phyloP scores from a whole-genome alignment of 805 yeast genomes.

The Sporopachydermia quercuum region DNA sequence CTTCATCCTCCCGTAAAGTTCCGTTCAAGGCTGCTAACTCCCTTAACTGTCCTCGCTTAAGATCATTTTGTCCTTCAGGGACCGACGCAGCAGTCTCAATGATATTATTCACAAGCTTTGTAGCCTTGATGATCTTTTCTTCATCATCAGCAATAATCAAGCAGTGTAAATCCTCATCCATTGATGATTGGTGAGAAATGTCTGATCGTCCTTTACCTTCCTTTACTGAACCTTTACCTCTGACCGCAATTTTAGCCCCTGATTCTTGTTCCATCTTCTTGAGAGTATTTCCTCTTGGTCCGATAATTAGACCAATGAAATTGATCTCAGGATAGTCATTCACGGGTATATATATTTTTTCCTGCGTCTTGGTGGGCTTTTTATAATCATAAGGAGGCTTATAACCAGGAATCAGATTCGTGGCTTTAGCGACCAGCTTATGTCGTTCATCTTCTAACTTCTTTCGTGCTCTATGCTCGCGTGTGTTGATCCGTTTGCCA shows the following conservation, averaged over 20 bases:
- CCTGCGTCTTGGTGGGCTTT: constrained; percentile 56
- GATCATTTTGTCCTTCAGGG: constrained; percentile 88
- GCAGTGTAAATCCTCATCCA: constrained; percentile 81
- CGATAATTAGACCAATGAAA: constrained; percentile 79
- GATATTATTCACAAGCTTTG: constrained; percentile 56
- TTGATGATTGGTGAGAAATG: constrained; percentile 31
- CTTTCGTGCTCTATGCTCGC: constrained; percentile 50
- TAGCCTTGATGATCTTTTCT: constrained; percentile 62
- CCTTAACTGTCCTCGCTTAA: constrained; percentile 79
- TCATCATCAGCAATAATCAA: constrained; percentile 71
- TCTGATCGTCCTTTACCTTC: constrained; percentile 58
- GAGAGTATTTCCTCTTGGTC: constrained; percentile 91
- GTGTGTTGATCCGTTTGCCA: constrained; percentile 78
- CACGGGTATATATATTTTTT: constrained; percentile 75
- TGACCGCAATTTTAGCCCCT: constrained; percentile 78
- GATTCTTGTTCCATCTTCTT: constrained; percentile 67
- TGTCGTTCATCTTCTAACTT: constrained; percentile 69
- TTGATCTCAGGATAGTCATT: constrained; percentile 83
- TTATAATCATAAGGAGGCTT: constrained; percentile 68
- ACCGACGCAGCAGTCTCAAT: constrained; percentile 73
- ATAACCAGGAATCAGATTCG: constrained; percentile 58
- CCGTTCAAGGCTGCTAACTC: constrained; percentile 92
- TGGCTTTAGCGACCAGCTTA: constrained; percentile 58
- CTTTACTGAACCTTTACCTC: constrained; percentile 94
- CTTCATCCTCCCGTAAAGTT: constrained; percentile 71